Percentiles rank a stretch among this genome's conserved stretches.
phyloP scores from a whole-genome alignment of 164 flowering plant species.

The Nelumbo lutea region DNA sequence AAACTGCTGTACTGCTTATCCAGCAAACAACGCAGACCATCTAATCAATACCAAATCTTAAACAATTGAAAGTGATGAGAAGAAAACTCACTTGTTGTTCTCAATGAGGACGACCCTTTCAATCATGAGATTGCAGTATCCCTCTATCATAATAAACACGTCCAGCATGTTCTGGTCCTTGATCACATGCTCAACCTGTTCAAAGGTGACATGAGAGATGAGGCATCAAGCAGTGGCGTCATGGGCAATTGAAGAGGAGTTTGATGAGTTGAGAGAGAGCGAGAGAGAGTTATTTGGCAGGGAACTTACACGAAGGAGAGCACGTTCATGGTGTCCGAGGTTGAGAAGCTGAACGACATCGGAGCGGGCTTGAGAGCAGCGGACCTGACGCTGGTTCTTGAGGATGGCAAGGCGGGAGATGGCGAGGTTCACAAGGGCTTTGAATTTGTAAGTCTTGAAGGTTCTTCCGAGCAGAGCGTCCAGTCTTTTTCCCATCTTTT shows the following conservation, averaged over 20 bases:
- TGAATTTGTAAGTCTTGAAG: slow-evolving; percentile 52
- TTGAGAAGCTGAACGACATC: slow-evolving; percentile 67
- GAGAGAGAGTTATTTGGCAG: neutral
- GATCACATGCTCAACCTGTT: slow-evolving; percentile 68
- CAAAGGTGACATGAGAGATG: neutral
- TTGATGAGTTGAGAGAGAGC: neutral
- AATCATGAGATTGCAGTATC: slow-evolving; percentile 41
- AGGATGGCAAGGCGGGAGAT: slow-evolving; percentile 56
- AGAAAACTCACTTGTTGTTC: slow-evolving; percentile 31
- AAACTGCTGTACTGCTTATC: too few species aligned
- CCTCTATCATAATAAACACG: slow-evolving; percentile 43
- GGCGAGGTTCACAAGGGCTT: slow-evolving; percentile 33
- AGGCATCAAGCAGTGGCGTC: neutral
- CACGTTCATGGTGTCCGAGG: slow-evolving; percentile 57
- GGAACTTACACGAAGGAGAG: slow-evolving; percentile 61
- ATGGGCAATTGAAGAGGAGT: neutral
- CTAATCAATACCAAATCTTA: neutral
- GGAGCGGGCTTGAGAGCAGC: slow-evolving; percentile 41
- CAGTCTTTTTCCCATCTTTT: slow-evolving; percentile 44
- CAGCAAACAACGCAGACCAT: neutral
- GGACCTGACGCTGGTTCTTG: slow-evolving; percentile 58
- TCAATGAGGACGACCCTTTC: slow-evolving; percentile 33
- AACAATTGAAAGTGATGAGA: neutral
- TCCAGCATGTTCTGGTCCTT: slow-evolving; percentile 74
- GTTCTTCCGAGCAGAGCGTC: slow-evolving; percentile 51